These are phyloP conservation scores for Apiotrichum montevideense DNA, from an alignment of 1,284 basidiomycete species.

Conservation along the genomic window DNA sequence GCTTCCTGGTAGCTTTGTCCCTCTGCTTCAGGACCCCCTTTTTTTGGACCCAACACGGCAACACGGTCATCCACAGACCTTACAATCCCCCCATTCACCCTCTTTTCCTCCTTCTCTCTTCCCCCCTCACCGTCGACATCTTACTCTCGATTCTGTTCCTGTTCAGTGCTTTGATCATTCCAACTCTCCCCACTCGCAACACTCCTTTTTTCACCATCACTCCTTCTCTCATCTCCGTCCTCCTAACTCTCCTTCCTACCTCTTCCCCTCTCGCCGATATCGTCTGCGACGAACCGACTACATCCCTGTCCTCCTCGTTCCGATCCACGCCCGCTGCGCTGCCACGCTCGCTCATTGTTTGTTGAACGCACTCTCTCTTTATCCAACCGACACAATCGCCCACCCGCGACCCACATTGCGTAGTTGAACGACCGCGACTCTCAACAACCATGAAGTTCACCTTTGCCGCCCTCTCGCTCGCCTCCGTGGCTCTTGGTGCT, in stretches of 20 bases:
- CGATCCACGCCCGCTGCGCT: not conserved
- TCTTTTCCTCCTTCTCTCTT: not conserved
- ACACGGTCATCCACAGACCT: no score
- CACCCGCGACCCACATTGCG: not conserved
- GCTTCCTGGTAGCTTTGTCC: no score
- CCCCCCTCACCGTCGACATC: not conserved
- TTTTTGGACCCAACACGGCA: no score
- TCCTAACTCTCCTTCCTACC: not conserved
- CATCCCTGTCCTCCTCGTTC: not conserved
- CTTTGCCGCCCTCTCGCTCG: slow-evolving; percentile 10
- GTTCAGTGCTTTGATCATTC: not conserved
- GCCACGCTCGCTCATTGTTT: slow-evolving; percentile 5
- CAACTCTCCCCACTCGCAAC: not conserved
- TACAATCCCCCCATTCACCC: no score
- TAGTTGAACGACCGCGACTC: not conserved
- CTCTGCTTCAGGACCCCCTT: no score
- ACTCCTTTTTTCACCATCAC: not conserved
- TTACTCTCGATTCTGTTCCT: not conserved
- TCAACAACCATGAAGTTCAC: slow-evolving; percentile 16
- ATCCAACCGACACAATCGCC: not conserved
- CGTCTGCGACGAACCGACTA: slow-evolving; percentile 5
- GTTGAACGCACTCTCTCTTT: not conserved
- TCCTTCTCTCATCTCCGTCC: not conserved
- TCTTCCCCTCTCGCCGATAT: not conserved
- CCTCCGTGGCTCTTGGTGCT: slow-evolving; percentile 9